A percentile compares a stretch with the other conserved stretches of the same genome.
These are phyloP conservation scores for Citrus trifoliata DNA, from an alignment of 345 rosid genomes.

Conservation along the genomic window DNA sequence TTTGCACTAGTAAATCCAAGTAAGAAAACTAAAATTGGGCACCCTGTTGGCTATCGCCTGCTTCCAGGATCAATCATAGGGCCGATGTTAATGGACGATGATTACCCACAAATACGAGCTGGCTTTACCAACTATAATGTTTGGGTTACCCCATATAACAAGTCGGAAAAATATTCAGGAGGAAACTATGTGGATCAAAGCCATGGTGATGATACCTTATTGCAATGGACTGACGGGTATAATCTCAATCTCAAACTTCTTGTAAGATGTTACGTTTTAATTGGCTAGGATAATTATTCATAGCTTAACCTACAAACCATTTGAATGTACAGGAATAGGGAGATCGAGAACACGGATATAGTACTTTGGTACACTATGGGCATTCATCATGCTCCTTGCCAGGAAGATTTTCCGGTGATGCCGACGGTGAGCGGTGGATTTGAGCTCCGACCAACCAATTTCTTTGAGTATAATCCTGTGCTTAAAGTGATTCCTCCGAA, in stretches of 20 bases:
- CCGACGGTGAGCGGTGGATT: conserved; percentile 22
- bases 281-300: neutral
- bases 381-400: conserved; percentile 27
- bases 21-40: conserved; percentile 41
- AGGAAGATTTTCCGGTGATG: conserved; percentile 34
- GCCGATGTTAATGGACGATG: conserved; percentile 28
- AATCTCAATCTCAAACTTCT: neutral
- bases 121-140: conserved; percentile 49
- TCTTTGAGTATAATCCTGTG: conserved; percentile 27
- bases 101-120: conserved; percentile 45
- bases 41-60: conserved; percentile 42
- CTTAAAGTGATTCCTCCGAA: conserved; percentile 16
- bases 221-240: conserved; percentile 42
- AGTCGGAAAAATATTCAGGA: conserved; percentile 48
- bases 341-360: conserved; percentile 27
- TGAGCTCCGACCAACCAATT: conserved; percentile 23
- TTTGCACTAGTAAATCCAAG: conserved; percentile 39
- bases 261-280: neutral
- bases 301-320: no score
- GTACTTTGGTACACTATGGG: conserved; percentile 30
- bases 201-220: conserved; percentile 48
- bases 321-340: conserved; percentile 9
- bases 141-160: conserved; percentile 60
- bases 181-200: conserved; percentile 46
- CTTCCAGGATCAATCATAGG: conserved; percentile 22